Percentiles rank a stretch among this genome's conserved stretches.
phyloP scores from a whole-genome alignment of 2,329 filamentous ascomycete species.

The Pyrenophora graminea region DNA sequence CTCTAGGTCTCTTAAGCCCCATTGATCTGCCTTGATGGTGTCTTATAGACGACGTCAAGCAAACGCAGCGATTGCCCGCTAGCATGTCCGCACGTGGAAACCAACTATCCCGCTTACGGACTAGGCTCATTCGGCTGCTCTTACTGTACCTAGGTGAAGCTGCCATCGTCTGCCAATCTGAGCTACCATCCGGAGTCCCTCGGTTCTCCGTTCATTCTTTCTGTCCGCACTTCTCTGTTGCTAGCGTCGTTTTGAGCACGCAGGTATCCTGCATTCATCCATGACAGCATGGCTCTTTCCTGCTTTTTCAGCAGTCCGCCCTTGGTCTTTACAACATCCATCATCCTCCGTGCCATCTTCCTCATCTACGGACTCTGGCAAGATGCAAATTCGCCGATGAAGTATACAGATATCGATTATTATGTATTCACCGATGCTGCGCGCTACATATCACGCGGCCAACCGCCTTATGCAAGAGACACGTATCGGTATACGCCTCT shows the following conservation, averaged over 20 bases:
- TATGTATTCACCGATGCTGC: slow-evolving; percentile 96
- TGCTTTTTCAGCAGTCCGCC: slow-evolving; percentile 41
- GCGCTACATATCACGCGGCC: slow-evolving; percentile 69
- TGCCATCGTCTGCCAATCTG: slow-evolving; percentile 1
- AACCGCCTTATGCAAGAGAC: slow-evolving; percentile 82
- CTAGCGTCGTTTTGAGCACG: not conserved
- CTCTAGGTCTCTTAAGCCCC: slow-evolving; percentile 41
- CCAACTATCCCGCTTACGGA: slow-evolving; percentile 17
- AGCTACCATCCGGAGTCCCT: not conserved
- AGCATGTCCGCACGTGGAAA: slow-evolving; percentile 28
- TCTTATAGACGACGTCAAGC: slow-evolving; percentile 21
- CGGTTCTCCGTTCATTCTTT: not conserved
- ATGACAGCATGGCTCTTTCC: slow-evolving; percentile 31
- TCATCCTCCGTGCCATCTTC: slow-evolving; percentile 71
- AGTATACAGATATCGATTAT: slow-evolving; percentile 99
- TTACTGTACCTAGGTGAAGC: slow-evolving; percentile 2
- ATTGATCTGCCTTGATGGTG: slow-evolving; percentile 19
- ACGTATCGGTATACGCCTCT: slow-evolving; percentile 97
- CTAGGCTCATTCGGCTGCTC: slow-evolving; percentile 27
- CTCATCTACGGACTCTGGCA: slow-evolving; percentile 90
- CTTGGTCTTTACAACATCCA: slow-evolving; percentile 50
- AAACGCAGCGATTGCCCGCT: slow-evolving; percentile 25
- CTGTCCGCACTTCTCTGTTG: not conserved
- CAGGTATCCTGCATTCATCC: not conserved
- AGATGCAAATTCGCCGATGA: slow-evolving; percentile 86